Conservation (phyloP, 129 eudicot genomes). For the Kitagawia praeruptora region DNA sequence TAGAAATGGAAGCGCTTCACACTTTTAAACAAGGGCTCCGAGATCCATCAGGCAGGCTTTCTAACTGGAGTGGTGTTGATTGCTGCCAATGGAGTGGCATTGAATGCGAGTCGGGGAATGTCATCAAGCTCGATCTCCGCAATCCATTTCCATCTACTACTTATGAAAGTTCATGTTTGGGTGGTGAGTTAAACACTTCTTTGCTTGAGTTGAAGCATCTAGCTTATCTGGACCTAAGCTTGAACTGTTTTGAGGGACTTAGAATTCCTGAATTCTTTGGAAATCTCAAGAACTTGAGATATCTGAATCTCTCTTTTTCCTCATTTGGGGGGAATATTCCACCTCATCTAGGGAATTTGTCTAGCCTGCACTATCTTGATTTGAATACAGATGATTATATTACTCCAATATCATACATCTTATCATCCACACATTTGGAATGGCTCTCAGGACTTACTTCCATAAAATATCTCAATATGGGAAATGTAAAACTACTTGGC, state of each 20-base stretch:
- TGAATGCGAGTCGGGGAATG: constrained; percentile 1
- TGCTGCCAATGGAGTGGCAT: constrained; percentile 6
- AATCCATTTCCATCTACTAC: background rate
- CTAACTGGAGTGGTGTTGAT: background rate
- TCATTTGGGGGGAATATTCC: background rate
- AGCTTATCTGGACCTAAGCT: background rate
- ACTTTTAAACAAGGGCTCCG: background rate
- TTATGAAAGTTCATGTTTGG: background rate
- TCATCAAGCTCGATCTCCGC: constrained; percentile 5
- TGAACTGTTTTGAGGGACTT: background rate
- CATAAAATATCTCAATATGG: no score
- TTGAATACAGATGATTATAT: background rate
- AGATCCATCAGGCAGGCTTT: constrained; percentile 6
- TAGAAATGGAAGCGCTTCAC: background rate
- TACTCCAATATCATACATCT: background rate
- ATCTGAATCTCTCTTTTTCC: background rate
- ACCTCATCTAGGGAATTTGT: constrained; percentile 7
- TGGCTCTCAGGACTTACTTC: no score
- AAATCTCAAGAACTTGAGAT: constrained; percentile 2
- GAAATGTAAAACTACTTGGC: no score
- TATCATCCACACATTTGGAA: background rate
- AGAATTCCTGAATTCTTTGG: background rate
- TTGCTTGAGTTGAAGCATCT: background rate
- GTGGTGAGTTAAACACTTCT: constrained; percentile 3
- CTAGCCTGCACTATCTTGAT: background rate